These are phyloP conservation scores for Solanum boliviense DNA, from an alignment of 257 asterid genomes.

Conservation along the genomic window DNA sequence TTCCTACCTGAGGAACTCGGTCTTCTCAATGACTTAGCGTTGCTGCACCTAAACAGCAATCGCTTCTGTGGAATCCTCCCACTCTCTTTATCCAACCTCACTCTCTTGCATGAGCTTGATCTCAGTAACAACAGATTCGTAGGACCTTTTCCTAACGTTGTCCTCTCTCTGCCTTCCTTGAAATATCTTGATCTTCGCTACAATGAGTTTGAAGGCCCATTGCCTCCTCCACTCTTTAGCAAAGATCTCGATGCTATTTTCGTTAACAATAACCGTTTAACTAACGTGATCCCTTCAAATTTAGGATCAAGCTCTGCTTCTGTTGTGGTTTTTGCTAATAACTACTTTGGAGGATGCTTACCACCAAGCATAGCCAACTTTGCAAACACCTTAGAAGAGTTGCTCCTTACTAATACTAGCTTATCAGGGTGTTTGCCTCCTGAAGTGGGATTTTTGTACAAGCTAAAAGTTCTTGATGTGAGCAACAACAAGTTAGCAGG, in stretches of 20 bases:
- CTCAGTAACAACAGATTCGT: constrained; percentile 66
- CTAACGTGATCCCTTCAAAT: constrained; percentile 34
- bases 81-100: constrained; percentile 28
- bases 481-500: constrained; percentile 51
- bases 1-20: constrained; percentile 55
- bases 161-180: constrained; percentile 45
- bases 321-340: constrained; percentile 63
- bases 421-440: constrained; percentile 53
- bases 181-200: constrained; percentile 49
- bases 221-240: constrained; percentile 48
- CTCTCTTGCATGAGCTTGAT: constrained; percentile 55
- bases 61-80: constrained; percentile 74
- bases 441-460: constrained; percentile 57
- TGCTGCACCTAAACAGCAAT: constrained; percentile 56
- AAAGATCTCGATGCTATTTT: constrained; percentile 47
- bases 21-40: constrained; percentile 46
- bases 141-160: constrained; percentile 56
- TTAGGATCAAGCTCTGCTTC: constrained; percentile 42
- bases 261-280: constrained; percentile 42
- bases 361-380: constrained; percentile 47
- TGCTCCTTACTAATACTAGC: constrained; percentile 45
- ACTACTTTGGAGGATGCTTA: constrained; percentile 46
- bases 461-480: constrained; percentile 44
- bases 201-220: constrained; percentile 66
- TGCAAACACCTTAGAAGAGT: constrained; percentile 49